Evolutionary conservation across 371 early-diverging fungal genomes (phyloP), one percentile per base, ranked within the genome.

Genomic region (Parasitella parasitica): DNA sequence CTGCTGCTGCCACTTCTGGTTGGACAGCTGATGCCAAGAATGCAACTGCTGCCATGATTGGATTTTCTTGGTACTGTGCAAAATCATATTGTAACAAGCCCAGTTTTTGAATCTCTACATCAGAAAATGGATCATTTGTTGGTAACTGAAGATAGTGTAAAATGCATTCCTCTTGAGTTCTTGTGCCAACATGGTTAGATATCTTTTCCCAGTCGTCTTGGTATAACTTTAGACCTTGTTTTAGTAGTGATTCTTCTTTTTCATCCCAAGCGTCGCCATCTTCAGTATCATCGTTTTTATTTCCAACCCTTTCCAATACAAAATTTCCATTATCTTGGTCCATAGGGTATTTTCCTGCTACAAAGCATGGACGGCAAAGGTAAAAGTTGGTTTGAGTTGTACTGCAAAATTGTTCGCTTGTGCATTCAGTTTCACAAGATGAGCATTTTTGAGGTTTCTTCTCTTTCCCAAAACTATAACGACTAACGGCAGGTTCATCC

Each of bases 21-120:
- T 91, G 85, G 8, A 99, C 97, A 7, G 91, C 86, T n/a, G 93
- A 88, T 2, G 96, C 94, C 67, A 99, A 76, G 67, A 98, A 98
- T 0, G 98, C 94, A 1, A 98, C 93, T 0, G 97, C 89, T 6
- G 94, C 86, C 92, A 97, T 90, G 18, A 97, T 91, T 0, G 99
- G 99, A 71, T 99, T 98, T 35, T 95, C 94, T 0, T 88, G 89
- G 77, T 43, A 78, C 81, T 75, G 90, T 72, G 20, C 27, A 84
- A 82, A 35, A 70, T 90, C 80, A 68, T 82, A 92, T 34, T 72
- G 77, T 24, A 77, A 57, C 24, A 80, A 51, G 3, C 76, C 78
- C 4, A 77, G 46, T 48, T 85, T 76, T 11, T 73, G 60, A 1
- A 80, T 61, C 61, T 82, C 53, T 54, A 52, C 16, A 50, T 78